These are phyloP conservation scores for Calonectria fujianensis DNA, from an alignment of 2,329 filamentous ascomycete genomes.

Conservation along the genomic window DNA sequence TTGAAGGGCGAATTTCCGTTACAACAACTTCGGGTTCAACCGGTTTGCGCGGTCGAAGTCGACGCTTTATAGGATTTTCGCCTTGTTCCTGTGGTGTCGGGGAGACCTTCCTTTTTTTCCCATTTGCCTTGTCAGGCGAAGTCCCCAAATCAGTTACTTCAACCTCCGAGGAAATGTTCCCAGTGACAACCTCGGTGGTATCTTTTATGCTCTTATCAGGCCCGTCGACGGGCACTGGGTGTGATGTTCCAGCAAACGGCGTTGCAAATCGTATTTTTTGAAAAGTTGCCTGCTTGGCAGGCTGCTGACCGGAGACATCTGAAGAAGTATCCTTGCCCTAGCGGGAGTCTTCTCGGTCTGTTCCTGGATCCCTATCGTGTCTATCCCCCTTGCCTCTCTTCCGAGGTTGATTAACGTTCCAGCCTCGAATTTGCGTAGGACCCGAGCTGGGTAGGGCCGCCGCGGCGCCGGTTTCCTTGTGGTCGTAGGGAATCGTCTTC, in stretches of 20 bases:
- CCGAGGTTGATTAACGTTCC: constrained; percentile 68
- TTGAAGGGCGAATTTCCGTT: constrained; percentile 35
- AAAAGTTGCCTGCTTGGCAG: constrained; percentile 40
- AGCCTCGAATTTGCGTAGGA: constrained; percentile 74
- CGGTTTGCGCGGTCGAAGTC: constrained; percentile 49
- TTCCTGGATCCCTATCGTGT: constrained; percentile 57
- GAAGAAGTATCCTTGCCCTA: constrained; percentile 58
- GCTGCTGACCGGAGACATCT: constrained; percentile 47
- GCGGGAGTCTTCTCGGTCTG: constrained; percentile 63
- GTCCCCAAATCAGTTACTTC: constrained; percentile 14
- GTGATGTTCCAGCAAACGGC: constrained; percentile 47
- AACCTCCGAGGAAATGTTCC: not conserved
- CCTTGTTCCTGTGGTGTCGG: constrained; percentile 30
- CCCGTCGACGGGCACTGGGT: constrained; percentile 24
- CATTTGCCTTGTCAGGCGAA: constrained; percentile 9
- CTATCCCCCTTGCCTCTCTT: constrained; percentile 61
- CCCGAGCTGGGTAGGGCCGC: constrained; percentile 74
- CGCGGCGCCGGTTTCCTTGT: constrained; percentile 74
- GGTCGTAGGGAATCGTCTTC: constrained; percentile 76
- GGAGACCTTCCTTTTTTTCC: constrained; percentile 13
- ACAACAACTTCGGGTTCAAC: constrained; percentile 31
- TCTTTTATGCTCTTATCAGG: constrained; percentile 4
- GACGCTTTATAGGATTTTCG: constrained; percentile 46
- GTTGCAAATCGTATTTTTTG: constrained; percentile 53
- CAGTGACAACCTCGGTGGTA: not conserved